A percentile compares a stretch with the other conserved stretches of the same genome.
Evolutionary conservation across 805 yeast genomes (phyloP).

Genomic region (Saccharomyces cerevisiae): DNA sequence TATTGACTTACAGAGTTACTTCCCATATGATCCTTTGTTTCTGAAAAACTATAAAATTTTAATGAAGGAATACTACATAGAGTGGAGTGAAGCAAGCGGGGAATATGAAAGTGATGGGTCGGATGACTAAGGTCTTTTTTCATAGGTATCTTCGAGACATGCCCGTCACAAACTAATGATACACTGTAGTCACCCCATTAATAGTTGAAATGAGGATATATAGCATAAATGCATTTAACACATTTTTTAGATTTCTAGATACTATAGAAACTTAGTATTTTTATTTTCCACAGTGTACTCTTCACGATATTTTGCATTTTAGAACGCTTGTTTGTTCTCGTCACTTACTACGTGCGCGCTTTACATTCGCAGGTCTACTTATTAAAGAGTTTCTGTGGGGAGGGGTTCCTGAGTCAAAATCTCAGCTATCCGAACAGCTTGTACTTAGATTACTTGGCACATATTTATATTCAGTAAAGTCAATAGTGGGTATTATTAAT

Average conservation of each 20-base stretch:
- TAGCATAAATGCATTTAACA: neutral
- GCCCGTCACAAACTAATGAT: neutral
- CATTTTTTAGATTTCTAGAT: neutral
- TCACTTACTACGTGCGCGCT: neutral
- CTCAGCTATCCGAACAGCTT: neutral
- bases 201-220: neutral
- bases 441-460: neutral
- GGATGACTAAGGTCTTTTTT: constrained; percentile 26
- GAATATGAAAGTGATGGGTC: constrained; percentile 44
- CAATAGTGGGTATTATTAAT: neutral
- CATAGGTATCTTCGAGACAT: constrained; percentile 3
- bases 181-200: neutral
- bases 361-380: neutral
- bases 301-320: neutral
- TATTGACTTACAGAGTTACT: constrained; percentile 84
- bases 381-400: neutral
- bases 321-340: neutral
- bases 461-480: neutral
- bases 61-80: constrained; percentile 54
- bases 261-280: neutral
- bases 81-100: constrained; percentile 75
- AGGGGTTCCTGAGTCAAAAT: neutral
- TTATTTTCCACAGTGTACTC: neutral
- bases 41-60: constrained; percentile 51
- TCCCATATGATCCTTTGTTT: constrained; percentile 90